These are phyloP conservation scores for Fusarium pseudocircinatum DNA, from an alignment of 2,329 filamentous ascomycete species.

Conservation along the genomic window DNA sequence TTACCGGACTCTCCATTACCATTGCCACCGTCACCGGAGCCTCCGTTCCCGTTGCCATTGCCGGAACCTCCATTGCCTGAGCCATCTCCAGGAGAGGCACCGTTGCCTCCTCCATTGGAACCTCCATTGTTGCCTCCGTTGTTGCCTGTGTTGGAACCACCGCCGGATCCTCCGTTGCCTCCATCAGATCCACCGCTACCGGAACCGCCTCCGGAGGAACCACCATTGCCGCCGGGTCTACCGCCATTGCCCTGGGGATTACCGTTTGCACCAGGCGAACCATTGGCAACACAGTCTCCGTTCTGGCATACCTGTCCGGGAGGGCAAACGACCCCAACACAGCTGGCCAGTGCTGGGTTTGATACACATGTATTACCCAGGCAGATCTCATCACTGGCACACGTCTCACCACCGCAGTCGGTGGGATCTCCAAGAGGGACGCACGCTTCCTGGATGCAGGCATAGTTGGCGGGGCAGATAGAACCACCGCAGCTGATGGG, in stretches of 20 bases:
- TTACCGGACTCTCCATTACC: neutral
- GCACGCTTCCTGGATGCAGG: conserved; percentile 22
- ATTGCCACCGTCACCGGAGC: neutral
- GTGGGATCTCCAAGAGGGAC: conserved; percentile 8
- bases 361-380: conserved; percentile 16
- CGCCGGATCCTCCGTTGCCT: neutral
- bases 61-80: neutral
- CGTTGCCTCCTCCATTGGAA: neutral
- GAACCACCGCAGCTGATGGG: conserved; percentile 2
- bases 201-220: neutral
- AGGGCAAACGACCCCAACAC: neutral
- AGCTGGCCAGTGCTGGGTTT: neutral
- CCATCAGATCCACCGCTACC: neutral
- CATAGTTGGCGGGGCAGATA: conserved; percentile 11
- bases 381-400: conserved; percentile 15
- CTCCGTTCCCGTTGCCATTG: neutral
- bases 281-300: neutral
- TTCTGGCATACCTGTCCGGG: conserved; percentile 1
- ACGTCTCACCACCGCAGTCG: conserved; percentile 16
- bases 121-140: neutral
- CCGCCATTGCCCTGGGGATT: neutral
- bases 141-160: neutral
- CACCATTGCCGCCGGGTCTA: neutral
- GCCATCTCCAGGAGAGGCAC: neutral
- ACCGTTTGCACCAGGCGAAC: neutral